A percentile compares a stretch with the other conserved stretches of the same genome.
phyloP scores from a whole-genome alignment of 495 filamentous ascomycete species.

The Aspergillus wentii region DNA sequence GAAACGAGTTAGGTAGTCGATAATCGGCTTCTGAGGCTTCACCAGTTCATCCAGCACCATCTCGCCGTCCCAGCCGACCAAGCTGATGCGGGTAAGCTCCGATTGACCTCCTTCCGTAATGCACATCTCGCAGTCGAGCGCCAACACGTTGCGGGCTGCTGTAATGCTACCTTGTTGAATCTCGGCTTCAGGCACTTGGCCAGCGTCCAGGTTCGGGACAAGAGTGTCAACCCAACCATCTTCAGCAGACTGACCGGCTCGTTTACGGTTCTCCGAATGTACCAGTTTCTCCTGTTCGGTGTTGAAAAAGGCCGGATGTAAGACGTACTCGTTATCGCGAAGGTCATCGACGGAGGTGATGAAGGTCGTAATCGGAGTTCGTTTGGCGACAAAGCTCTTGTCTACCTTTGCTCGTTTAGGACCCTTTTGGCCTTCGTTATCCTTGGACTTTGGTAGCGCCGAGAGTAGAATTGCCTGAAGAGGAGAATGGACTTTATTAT shows the following conservation, averaged over 20 bases:
- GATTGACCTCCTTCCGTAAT: conserved; percentile 67
- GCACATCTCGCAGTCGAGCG: conserved; percentile 97
- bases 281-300: conserved; percentile 33
- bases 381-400: conserved; percentile 57
- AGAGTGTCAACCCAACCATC: conserved; percentile 82
- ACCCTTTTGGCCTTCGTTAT: conserved; percentile 50
- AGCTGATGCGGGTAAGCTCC: conserved; percentile 81
- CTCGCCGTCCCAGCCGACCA: conserved; percentile 80
- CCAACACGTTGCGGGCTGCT: conserved; percentile 72
- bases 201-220: conserved; percentile 62
- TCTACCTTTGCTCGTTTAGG: conserved; percentile 51
- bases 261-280: conserved; percentile 41
- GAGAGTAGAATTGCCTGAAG: conserved; percentile 73
- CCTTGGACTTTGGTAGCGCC: conserved; percentile 56
- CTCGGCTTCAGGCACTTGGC: conserved; percentile 58
- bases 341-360: conserved; percentile 67
- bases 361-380: conserved; percentile 74
- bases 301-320: conserved; percentile 67
- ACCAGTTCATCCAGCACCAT: conserved; percentile 85
- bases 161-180: conserved; percentile 79
- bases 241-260: conserved; percentile 36
- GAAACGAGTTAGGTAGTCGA: conserved; percentile 80
- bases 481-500: conserved; percentile 75
- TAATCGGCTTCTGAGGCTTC: conserved; percentile 78
- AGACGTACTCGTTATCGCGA: conserved; percentile 70